Evolutionary conservation across 2,329 filamentous ascomycete genomes (phyloP).

Genomic region (Colletotrichum eremochloae): DNA sequence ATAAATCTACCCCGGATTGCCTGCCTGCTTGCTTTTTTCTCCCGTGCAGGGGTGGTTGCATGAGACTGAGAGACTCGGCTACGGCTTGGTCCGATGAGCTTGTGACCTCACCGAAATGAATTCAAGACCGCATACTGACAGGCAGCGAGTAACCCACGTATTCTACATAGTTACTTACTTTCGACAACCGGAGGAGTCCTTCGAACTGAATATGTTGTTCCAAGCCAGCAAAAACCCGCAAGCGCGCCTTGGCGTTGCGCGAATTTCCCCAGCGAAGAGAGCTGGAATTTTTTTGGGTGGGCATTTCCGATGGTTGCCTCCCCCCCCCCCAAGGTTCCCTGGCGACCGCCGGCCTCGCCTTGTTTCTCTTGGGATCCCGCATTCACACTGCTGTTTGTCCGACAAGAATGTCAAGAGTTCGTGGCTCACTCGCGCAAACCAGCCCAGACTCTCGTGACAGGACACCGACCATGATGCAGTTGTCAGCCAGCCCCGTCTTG

Average conservation of each 20-base stretch:
- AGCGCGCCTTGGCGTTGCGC: constrained; percentile 3
- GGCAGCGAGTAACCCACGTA: not conserved
- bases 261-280: not conserved
- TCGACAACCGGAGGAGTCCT: not conserved
- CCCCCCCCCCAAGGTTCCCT: not conserved
- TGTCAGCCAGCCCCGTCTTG: not conserved
- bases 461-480: not conserved
- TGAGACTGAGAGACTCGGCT: not conserved
- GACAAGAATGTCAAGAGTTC: not conserved
- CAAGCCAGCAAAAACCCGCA: not conserved
- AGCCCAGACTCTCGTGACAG: not conserved
- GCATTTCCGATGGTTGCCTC: not conserved
- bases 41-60: not conserved
- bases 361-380: not conserved
- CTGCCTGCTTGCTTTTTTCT: constrained; percentile 1
- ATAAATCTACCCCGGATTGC: not conserved
- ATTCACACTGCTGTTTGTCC: not conserved
- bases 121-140: not conserved
- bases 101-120: constrained; percentile 1
- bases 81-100: constrained; percentile 5
- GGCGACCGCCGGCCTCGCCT: not conserved
- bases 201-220: not conserved
- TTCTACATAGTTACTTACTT: not conserved
- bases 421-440: not conserved
- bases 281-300: not conserved